Base-by-base conservation (phyloP, 2,329 filamentous ascomycete genomes). In the Claviceps citrina region DNA sequence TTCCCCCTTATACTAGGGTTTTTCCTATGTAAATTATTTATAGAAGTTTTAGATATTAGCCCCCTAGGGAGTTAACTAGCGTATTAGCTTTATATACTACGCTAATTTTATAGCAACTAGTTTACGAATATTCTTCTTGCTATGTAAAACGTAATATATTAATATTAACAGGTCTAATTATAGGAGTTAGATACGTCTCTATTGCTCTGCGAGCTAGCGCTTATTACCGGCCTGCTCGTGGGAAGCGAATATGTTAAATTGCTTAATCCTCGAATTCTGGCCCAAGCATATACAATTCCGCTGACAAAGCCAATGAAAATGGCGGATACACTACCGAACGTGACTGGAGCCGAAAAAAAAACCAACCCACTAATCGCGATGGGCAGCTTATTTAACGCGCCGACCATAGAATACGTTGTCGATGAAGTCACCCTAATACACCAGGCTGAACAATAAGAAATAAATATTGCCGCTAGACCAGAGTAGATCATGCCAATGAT, bases 401-500 rank as follows among this genome's bases (percentile, higher is more conserved):
- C 91, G 42, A 96, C 91, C 89, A 98, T 96, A 24, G 84, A 93
- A 69, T 96, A 98, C 2, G 91, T 98, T 7, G 91, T 98, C 15
- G 87, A 95, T 0, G 87, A 93, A 7, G 91, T 96, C 48, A 94
- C 84, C 49, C 91, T 87, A 47, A 98, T 93, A 58, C 91, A 96
- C 91, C 91, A 98, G 28, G 91, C 91, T 13, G 89, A 95, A 56
- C 86, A 93, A 72, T 98, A 98, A n/a, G 89, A 96, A 62, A 98
- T 98, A 66, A 95, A 94, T 55, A 96, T 87, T 38, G 87, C 84
- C 27, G 79, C 87, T 40, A 95, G 70, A 44, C 91, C 91, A 5
- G 91, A 95, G 63, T 96, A 82, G 54, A 96, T 66, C 84, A 96
- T 95, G 55, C 87, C 84, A 44, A 82, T 65, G 50, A 93, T 72